A percentile compares a stretch with the other conserved stretches of the same genome.
Conservation (phyloP, 2,329 filamentous ascomycete genomes). For the Rugonectria rugulosa region DNA sequence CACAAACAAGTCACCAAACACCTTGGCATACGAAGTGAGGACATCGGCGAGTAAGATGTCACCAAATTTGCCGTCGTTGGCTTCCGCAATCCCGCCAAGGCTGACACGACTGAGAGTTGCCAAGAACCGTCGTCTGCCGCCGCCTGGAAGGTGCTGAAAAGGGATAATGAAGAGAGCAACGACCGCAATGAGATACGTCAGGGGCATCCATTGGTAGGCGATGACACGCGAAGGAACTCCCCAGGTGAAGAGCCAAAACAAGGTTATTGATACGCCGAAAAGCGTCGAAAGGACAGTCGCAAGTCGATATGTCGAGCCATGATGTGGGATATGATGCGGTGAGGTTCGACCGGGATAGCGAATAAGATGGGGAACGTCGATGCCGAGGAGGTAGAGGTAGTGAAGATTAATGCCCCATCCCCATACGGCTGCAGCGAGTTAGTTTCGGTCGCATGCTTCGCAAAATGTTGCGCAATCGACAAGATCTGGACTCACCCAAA, state of each 20-base stretch:
- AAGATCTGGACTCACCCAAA: constrained; percentile 73
- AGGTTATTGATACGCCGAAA: constrained; percentile 73
- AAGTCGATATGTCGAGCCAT: constrained; percentile 85
- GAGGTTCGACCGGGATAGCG: constrained; percentile 82
- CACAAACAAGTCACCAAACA: constrained; percentile 89
- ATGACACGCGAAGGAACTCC: constrained; percentile 74
- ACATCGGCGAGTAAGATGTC: constrained; percentile 95
- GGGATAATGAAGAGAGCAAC: constrained; percentile 77
- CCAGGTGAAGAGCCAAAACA: constrained; percentile 86
- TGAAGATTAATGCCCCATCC: constrained; percentile 94
- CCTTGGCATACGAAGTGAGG: constrained; percentile 92
- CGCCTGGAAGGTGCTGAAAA: constrained; percentile 70
- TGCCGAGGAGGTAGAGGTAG: constrained; percentile 78
- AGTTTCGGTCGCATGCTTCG: constrained; percentile 9
- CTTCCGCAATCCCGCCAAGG: constrained; percentile 85
- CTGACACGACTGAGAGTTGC: constrained; percentile 78
- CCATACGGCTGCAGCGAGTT: constrained; percentile 76
- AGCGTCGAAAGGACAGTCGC: constrained; percentile 78
- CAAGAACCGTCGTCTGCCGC: constrained; percentile 79
- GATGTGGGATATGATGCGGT: constrained; percentile 74
- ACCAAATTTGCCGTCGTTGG: constrained; percentile 90
- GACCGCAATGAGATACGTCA: constrained; percentile 80
- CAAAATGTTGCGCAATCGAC: neutral
- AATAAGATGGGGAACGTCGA: constrained; percentile 87
- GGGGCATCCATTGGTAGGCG: constrained; percentile 84